Conservation (phyloP, 345 rosid species). For the Acer yangbiense region DNA sequence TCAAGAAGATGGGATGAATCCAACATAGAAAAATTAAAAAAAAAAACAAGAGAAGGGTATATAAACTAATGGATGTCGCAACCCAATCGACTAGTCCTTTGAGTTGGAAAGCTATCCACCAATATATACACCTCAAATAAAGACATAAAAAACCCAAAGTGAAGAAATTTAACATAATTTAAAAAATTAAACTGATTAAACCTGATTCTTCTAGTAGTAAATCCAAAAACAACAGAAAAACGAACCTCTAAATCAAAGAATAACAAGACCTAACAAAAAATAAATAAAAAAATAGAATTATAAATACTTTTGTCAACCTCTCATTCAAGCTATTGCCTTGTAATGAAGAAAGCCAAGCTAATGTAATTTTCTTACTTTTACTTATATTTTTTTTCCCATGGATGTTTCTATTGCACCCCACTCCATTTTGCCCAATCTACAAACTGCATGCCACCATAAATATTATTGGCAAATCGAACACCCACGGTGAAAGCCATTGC, state of each 20-base stretch:
- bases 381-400: neutral
- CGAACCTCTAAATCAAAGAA: neutral
- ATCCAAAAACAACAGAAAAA: neutral
- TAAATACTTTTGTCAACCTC: neutral
- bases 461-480: conserved; percentile 86
- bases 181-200: too few relatives aligned
- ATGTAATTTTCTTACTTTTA: too few relatives aligned
- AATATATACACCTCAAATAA: too few relatives aligned
- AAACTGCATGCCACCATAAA: conserved; percentile 93
- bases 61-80: too few relatives aligned
- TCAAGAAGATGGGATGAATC: too few relatives aligned
- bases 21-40: too few relatives aligned
- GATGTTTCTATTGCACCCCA: conserved; percentile 66
- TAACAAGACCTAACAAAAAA: neutral
- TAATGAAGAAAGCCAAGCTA: neutral
- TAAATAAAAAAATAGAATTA: neutral
- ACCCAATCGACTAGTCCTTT: too few relatives aligned
- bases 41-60: too few relatives aligned
- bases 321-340: neutral
- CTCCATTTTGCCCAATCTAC: conserved; percentile 94
- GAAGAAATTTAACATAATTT: too few relatives aligned
- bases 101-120: too few relatives aligned
- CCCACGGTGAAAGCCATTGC: conserved; percentile 92
- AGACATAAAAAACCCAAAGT: too few relatives aligned
- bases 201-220: neutral